These are phyloP conservation scores for Morella rubra DNA, from an alignment of 306 rosid genomes.

Conservation along the genomic window DNA sequence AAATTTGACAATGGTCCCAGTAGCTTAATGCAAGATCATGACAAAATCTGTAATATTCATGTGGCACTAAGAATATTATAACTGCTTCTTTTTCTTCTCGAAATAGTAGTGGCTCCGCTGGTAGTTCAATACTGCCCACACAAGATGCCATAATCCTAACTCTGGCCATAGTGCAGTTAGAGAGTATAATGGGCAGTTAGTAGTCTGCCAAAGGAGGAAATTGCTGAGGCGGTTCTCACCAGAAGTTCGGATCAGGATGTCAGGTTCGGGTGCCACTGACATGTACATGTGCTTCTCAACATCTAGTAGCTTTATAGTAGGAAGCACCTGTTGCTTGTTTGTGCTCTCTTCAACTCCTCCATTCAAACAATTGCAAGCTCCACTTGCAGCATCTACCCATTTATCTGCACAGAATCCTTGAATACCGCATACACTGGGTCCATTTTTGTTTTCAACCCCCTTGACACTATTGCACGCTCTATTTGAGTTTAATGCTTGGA, in stretches of 20 bases:
- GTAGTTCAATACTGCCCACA: slow-evolving; percentile 63
- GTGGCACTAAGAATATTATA: slow-evolving; percentile 2
- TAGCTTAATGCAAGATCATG: neutral
- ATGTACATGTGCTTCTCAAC: slow-evolving; percentile 67
- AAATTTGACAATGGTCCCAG: neutral
- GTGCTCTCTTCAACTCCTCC: slow-evolving; percentile 27
- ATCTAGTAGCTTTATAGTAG: slow-evolving; percentile 50
- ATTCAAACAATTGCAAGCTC: slow-evolving; percentile 26
- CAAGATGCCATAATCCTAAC: slow-evolving; percentile 61
- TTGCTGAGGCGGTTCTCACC: slow-evolving; percentile 74
- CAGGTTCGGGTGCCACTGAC: slow-evolving; percentile 79
- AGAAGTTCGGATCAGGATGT: slow-evolving; percentile 59
- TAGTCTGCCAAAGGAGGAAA: slow-evolving; percentile 82
- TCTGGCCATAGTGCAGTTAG: slow-evolving; percentile 82
- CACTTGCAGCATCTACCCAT: slow-evolving; percentile 24
- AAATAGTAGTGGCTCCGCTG: slow-evolving; percentile 54
- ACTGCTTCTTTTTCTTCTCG: slow-evolving; percentile 59
- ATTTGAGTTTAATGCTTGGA: neutral
- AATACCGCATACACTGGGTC: slow-evolving; percentile 13
- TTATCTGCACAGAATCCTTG: neutral
- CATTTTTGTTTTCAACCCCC: slow-evolving; percentile 24
- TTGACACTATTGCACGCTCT: slow-evolving; percentile 10
- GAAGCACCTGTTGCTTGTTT: slow-evolving; percentile 26
- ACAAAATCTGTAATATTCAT: neutral
- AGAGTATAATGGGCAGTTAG: slow-evolving; percentile 57